Base-by-base conservation (phyloP, 2,329 filamentous ascomycete genomes). In the Claviceps lovelessii region DNA sequence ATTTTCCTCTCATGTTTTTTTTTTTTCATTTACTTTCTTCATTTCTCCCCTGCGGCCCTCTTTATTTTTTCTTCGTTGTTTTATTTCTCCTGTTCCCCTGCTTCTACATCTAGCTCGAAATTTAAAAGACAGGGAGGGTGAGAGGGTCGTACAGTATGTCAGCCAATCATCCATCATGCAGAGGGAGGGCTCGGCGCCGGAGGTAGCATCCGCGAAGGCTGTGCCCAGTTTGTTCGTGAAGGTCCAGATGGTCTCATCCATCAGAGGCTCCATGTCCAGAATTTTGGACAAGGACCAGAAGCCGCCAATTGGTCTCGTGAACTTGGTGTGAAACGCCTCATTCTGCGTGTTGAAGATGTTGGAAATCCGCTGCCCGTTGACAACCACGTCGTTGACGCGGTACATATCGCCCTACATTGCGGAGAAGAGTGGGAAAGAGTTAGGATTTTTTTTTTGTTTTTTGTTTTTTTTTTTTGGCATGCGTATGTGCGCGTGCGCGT, bases 281-380 rank as follows among this genome's bases (percentile, higher is more conserved):
- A 61, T 45, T 31, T 58, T 58, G 15, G 42, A 48, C 47, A 58
- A 8, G 33, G 56, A 52, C 58, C 58, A 60, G 51, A 60, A 54
- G 31, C 55, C 54, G 9, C 51, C 53, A 45, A 60, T 59, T 5
- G 59, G 59, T 33, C 51, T 54, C 35, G 53, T 47, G 49, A 57
- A 55, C 44, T 56, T 58, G 19, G 49, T 28, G 51, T 61, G 59
- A 49, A 58, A 58, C 10, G 44, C 55, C 45, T 58, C 54, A 46
- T 57, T 53, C 13, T 56, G 56, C n/a, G 59, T 59, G 49, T 58
- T 61, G 54, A 61, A 61, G 55, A 61, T 54, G 49, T 61, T 61
- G 53, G 52, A 31, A 23, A 61, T 58, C 15, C 58, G 53, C 48
- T 54, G 23, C 9, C 58, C 58, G 33, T 61, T 28, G 49, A 58